Evolutionary conservation across 306 rosid species (phyloP).

Genomic region (Luffa aegyptiaca): DNA sequence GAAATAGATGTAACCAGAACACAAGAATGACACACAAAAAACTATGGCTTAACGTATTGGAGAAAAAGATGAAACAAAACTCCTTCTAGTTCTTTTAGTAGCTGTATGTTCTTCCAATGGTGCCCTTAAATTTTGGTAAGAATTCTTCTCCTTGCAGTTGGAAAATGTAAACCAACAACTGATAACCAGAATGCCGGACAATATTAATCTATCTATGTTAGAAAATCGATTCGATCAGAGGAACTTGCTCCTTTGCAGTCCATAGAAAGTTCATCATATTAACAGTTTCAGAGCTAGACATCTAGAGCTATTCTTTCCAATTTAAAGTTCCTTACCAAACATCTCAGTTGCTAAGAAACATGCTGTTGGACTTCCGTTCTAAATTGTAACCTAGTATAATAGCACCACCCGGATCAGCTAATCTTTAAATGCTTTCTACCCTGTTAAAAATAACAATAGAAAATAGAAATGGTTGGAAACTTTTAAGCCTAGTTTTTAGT

Average conservation of each 20-base stretch:
- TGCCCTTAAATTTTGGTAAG: not conserved
- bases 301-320: not conserved
- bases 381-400: not conserved
- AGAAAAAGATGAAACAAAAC: not conserved
- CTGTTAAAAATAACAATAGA: not conserved
- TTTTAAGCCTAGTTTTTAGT: not conserved
- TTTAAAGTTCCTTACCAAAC: not conserved
- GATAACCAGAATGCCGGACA: not conserved
- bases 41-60: not conserved
- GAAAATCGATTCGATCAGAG: not conserved
- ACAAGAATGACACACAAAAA: not conserved
- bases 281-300: not conserved
- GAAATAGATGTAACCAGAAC: not conserved
- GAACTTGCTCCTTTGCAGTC: not conserved
- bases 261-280: not conserved
- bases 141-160: not conserved
- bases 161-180: not conserved
- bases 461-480: not conserved
- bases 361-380: not conserved
- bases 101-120: not conserved
- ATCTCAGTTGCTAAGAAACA: not conserved
- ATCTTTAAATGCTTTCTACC: not conserved
- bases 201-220: not conserved
- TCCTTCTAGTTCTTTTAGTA: not conserved
- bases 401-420: not conserved